These are phyloP conservation scores for Piloderma croceum DNA, from an alignment of 768 basidiomycete species.

Conservation along the genomic window DNA sequence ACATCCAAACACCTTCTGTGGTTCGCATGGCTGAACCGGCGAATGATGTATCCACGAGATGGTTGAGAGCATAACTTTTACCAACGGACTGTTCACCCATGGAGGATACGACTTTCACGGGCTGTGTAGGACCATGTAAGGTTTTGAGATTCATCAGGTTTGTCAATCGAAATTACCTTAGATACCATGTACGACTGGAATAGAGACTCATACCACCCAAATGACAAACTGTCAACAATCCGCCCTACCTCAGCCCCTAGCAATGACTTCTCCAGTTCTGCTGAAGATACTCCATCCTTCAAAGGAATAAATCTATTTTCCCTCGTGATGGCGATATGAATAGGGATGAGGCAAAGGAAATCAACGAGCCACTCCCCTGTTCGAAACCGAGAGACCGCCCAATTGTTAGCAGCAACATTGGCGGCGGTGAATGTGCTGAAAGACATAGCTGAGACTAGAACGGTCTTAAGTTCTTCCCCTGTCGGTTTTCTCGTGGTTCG, in stretches of 20 bases:
- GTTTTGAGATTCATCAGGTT: no score
- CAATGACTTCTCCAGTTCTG: constrained; percentile 44
- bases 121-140: constrained; percentile 27
- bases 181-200: constrained; percentile 57
- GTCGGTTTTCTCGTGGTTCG: constrained; percentile 47
- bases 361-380: constrained; percentile 61
- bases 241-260: constrained; percentile 54
- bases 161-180: no score
- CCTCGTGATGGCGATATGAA: constrained; percentile 53
- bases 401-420: constrained; percentile 10
- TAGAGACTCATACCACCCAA: constrained; percentile 63
- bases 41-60: constrained; percentile 59
- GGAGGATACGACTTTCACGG: constrained; percentile 59
- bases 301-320: constrained; percentile 60
- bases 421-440: constrained; percentile 23
- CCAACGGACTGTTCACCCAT: constrained; percentile 70
- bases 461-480: constrained; percentile 35
- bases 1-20: constrained; percentile 66
- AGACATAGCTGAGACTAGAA: constrained; percentile 28
- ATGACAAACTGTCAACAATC: constrained; percentile 50
- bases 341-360: constrained; percentile 56
- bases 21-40: constrained; percentile 64
- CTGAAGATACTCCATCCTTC: constrained; percentile 50
- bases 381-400: constrained; percentile 35
- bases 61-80: constrained; percentile 54